Evolutionary conservation across 1,284 basidiomycete genomes (phyloP).

Genomic region (Ustilago loliicola): DNA sequence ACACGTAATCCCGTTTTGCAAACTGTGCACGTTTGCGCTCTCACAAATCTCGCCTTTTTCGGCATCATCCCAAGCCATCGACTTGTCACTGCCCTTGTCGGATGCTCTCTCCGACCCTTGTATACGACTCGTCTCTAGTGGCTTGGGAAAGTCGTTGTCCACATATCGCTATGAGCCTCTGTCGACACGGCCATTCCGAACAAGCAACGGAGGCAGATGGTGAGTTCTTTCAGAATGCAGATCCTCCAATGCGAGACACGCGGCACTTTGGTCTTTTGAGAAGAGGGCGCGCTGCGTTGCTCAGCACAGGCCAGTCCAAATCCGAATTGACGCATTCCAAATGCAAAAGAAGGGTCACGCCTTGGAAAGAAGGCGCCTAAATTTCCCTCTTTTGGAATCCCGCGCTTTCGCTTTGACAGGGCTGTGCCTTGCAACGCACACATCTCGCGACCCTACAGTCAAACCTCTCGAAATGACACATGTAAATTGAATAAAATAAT

Average conservation of each 20-base stretch:
- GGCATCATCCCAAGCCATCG: too few relatives aligned
- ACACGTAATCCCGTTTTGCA: background rate
- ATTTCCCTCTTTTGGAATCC: background rate
- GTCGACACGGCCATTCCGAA: background rate
- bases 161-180: too few relatives aligned
- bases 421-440: background rate
- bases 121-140: too few relatives aligned
- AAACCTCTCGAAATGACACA: too few relatives aligned
- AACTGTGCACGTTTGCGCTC: background rate
- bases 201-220: background rate
- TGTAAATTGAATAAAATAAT: too few relatives aligned
- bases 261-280: background rate
- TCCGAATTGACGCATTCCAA: conserved; percentile 17
- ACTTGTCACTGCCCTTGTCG: background rate
- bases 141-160: background rate
- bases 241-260: conserved; percentile 1
- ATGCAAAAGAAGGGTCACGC: conserved; percentile 7
- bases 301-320: conserved; percentile 12
- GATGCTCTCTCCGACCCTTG: background rate
- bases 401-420: conserved; percentile 1
- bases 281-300: background rate
- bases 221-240: too few relatives aligned
- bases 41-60: background rate
- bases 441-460: background rate
- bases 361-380: background rate